A percentile compares a stretch with the other conserved stretches of the same genome.
phyloP scores from a whole-genome alignment of 768 basidiomycete genomes.

The Myochromella boudieri region DNA sequence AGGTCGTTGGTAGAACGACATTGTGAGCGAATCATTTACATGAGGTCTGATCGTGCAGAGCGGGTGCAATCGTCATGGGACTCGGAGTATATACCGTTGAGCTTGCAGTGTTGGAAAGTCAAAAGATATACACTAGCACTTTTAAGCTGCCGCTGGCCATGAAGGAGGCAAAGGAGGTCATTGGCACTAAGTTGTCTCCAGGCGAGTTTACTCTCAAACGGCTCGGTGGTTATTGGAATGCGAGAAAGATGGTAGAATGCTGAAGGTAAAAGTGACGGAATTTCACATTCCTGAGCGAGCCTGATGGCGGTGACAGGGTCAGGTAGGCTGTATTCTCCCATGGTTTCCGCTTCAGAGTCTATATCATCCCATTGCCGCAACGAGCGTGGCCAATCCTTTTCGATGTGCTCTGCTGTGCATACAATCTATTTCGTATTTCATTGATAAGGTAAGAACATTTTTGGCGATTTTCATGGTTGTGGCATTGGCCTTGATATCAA shows the following conservation, averaged over 20 bases:
- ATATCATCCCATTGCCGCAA: neutral
- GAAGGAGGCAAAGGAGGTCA: neutral
- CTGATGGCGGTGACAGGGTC: constrained; percentile 12
- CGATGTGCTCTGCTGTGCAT: neutral
- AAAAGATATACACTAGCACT: neutral
- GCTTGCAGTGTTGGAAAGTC: neutral
- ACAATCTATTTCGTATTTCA: neutral
- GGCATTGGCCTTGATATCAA: neutral
- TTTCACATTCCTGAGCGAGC: constrained; percentile 5
- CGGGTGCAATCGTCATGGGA: neutral
- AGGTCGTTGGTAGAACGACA: neutral
- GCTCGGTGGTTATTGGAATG: neutral
- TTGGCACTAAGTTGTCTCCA: neutral
- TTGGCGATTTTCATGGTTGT: neutral
- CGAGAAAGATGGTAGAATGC: constrained; percentile 10
- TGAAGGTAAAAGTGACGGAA: constrained; percentile 6
- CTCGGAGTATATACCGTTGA: neutral
- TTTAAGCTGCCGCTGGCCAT: neutral
- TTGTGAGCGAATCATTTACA: neutral
- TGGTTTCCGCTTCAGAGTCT: neutral
- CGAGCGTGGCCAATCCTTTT: neutral
- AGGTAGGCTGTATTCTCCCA: neutral
- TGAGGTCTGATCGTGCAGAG: neutral
- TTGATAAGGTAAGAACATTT: neutral
- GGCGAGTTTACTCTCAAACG: neutral